Conservation (phyloP, 139 green algal genomes). For the Chlorella sorokiniana region DNA sequence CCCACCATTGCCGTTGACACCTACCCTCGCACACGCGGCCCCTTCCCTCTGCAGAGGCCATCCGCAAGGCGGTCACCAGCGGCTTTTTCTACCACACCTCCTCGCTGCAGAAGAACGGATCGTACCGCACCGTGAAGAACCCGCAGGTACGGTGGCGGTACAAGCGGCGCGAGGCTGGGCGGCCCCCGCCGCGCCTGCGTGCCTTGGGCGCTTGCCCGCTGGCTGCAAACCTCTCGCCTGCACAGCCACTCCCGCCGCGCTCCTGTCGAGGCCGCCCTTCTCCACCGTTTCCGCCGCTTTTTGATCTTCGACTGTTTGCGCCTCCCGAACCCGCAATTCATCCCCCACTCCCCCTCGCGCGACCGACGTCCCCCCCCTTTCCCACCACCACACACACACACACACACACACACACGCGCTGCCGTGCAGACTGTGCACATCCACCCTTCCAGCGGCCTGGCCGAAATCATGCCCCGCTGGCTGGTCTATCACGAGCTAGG, state of each 20-base stretch:
- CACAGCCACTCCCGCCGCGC: no score
- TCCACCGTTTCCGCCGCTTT: no score
- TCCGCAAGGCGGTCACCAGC: slow-evolving; percentile 70
- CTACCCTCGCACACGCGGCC: background rate
- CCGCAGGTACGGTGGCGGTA: slow-evolving; percentile 58
- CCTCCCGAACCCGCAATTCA: no score
- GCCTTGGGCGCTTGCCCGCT: slow-evolving; percentile 7
- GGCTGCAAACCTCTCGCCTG: no score
- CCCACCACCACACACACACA: background rate
- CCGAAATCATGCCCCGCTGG: slow-evolving; percentile 74
- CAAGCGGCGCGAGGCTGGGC: background rate
- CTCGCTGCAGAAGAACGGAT: slow-evolving; percentile 84
- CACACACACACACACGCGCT: background rate
- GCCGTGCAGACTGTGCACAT: slow-evolving; percentile 91
- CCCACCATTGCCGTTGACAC: background rate
- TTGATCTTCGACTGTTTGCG: no score
- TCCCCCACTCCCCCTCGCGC: background rate
- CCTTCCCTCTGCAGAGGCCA: slow-evolving; percentile 39
- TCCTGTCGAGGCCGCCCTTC: no score
- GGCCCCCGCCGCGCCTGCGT: no score
- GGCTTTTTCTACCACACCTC: slow-evolving; percentile 98
- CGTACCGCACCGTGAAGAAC: slow-evolving; percentile 97
- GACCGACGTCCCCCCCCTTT: background rate
- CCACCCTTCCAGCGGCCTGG: slow-evolving; percentile 86
- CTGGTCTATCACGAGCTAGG: slow-evolving; percentile 50